Conservation (phyloP, 2,329 filamentous ascomycete genomes). For the Zymoseptoria passerinii region DNA sequence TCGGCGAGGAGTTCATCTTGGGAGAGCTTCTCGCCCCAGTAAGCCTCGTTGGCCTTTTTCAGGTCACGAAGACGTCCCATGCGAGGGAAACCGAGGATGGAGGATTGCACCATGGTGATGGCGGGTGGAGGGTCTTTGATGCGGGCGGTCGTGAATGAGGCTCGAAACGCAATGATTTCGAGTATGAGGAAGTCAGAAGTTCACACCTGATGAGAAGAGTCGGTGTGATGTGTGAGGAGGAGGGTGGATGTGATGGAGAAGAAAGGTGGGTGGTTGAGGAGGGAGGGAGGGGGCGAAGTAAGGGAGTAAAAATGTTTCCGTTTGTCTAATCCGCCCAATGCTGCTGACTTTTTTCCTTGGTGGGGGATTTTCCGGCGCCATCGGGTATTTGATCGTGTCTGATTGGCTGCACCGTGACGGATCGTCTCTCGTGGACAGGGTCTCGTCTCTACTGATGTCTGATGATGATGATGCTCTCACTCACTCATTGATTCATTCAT, state of each 20-base stretch:
- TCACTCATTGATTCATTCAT: too few relatives aligned
- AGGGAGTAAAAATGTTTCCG: neutral
- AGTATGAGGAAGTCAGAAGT: neutral
- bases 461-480: neutral
- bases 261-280: neutral
- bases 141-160: neutral
- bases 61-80: conserved; percentile 98
- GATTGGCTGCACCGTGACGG: neutral
- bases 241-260: neutral
- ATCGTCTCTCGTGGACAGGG: neutral
- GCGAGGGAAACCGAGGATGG: conserved; percentile 96
- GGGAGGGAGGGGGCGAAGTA: neutral
- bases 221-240: neutral
- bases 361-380: too few relatives aligned
- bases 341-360: neutral
- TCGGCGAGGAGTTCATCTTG: conserved; percentile 84
- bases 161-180: conserved; percentile 1
- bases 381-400: neutral
- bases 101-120: conserved; percentile 44
- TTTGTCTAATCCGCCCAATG: neutral
- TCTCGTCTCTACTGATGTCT: neutral
- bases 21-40: conserved; percentile 91
- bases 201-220: neutral
- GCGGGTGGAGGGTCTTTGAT: conserved; percentile 8
- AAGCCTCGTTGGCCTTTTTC: conserved; percentile 99